Evolutionary conservation across 139 green algal genomes (phyloP).

Genomic region (Haematococcus lacustris): DNA sequence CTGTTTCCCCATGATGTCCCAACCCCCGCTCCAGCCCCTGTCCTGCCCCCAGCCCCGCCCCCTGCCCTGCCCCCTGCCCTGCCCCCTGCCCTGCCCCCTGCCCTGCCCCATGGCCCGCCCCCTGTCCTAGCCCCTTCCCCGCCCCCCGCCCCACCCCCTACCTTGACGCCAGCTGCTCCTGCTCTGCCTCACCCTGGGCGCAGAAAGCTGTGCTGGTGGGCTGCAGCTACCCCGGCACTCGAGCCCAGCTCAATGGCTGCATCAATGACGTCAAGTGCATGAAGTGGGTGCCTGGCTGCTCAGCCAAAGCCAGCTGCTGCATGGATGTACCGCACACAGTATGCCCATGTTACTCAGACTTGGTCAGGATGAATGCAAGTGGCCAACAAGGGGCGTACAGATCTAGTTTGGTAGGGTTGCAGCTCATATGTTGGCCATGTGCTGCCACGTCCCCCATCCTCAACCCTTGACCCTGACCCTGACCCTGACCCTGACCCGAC

Average conservation of each 20-base stretch:
- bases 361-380: background rate
- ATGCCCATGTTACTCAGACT: background rate
- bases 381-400: background rate
- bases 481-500: no score
- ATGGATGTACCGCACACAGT: background rate
- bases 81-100: no score
- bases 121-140: no score
- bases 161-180: no score
- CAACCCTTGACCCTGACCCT: background rate
- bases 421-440: background rate
- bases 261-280: slow-evolving; percentile 45
- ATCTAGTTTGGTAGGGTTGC: background rate
- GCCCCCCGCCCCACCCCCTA: no score
- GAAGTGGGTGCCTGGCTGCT: background rate
- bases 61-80: no score
- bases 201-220: slow-evolving; percentile 40
- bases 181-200: no score
- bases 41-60: no score
- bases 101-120: no score
- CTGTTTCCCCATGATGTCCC: no score
- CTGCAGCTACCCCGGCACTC: slow-evolving; percentile 4
- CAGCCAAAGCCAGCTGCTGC: background rate
- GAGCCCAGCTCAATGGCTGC: slow-evolving; percentile 21
- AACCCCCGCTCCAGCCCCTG: no score
- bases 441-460: background rate